Percentiles rank a stretch among this genome's conserved stretches.
phyloP scores from a whole-genome alignment of 805 yeast genomes.

The Nakazawaea wickerhamii region DNA sequence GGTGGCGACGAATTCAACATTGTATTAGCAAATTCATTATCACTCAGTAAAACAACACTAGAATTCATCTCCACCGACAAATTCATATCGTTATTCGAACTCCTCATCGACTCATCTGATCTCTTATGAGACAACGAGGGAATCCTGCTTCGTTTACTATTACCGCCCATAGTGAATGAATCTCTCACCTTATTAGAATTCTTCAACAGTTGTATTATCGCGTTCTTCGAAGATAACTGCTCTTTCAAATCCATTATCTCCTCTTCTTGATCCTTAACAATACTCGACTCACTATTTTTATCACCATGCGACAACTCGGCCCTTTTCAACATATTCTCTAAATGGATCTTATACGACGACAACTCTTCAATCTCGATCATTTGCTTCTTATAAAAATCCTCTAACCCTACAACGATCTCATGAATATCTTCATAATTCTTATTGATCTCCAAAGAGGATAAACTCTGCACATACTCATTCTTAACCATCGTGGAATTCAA shows the following conservation, averaged over 20 bases:
- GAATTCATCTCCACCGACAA: slow-evolving; percentile 6
- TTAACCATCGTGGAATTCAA: slow-evolving; percentile 40
- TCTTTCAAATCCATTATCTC: slow-evolving; percentile 63
- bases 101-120: slow-evolving; percentile 18
- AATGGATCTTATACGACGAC: slow-evolving; percentile 51
- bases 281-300: slow-evolving; percentile 4
- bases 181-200: slow-evolving; percentile 59
- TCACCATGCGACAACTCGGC: slow-evolving; percentile 6
- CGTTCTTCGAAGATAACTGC: slow-evolving; percentile 65
- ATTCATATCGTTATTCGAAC: slow-evolving; percentile 8
- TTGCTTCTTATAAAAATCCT: slow-evolving; percentile 41
- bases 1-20: slow-evolving; percentile 7
- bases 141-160: background rate
- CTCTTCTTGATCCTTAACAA: slow-evolving; percentile 57
- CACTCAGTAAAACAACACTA: background rate
- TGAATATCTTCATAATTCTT: slow-evolving; percentile 23
- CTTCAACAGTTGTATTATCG: slow-evolving; percentile 68
- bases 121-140: slow-evolving; percentile 9
- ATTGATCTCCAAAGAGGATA: slow-evolving; percentile 36
- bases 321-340: slow-evolving; percentile 47
- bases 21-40: background rate
- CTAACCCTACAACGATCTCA: slow-evolving; percentile 37
- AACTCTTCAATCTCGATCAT: slow-evolving; percentile 52
- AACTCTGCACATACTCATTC: slow-evolving; percentile 54
- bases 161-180: background rate